A percentile compares a stretch with the other conserved stretches of the same genome.
Conservation (phyloP, 1,284 basidiomycete species). For the Moesziomyces sp. region DNA sequence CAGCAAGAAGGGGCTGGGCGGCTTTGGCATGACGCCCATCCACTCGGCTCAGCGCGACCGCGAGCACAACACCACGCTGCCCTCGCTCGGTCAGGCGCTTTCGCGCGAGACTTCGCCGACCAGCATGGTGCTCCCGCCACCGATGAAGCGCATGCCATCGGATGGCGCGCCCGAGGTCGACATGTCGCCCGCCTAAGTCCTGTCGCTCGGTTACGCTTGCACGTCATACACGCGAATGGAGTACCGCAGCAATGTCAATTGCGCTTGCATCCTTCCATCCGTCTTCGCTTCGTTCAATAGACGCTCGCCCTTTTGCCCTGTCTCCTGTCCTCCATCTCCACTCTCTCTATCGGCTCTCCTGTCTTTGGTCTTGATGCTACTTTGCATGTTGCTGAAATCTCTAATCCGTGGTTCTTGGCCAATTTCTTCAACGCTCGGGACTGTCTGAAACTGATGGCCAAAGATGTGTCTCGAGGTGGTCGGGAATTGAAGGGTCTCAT, state of each 20-base stretch:
- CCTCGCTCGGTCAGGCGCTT: conserved; percentile 41
- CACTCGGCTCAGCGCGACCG: conserved; percentile 39
- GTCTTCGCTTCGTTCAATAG: background rate
- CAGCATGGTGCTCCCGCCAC: conserved; percentile 48
- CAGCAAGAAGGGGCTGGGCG: conserved; percentile 22
- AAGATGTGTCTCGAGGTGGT: no score
- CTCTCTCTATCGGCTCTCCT: background rate
- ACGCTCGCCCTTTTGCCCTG: background rate
- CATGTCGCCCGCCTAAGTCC: conserved; percentile 31
- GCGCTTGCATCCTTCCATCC: background rate
- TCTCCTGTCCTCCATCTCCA: background rate
- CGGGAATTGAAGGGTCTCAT: no score
- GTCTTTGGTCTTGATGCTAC: background rate
- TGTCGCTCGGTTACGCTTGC: background rate
- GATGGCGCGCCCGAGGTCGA: conserved; percentile 37
- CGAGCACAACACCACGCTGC: conserved; percentile 20
- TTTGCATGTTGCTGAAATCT: background rate
- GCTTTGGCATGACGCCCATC: conserved; percentile 49
- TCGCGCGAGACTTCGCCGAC: conserved; percentile 37
- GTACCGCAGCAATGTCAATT: background rate
- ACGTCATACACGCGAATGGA: background rate
- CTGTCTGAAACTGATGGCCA: no score
- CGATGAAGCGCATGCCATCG: conserved; percentile 36
- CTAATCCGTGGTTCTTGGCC: background rate
- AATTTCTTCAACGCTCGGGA: no score